phyloP scores from a whole-genome alignment of 176 grass and related monocot species.

The Microstegium vimineum region DNA sequence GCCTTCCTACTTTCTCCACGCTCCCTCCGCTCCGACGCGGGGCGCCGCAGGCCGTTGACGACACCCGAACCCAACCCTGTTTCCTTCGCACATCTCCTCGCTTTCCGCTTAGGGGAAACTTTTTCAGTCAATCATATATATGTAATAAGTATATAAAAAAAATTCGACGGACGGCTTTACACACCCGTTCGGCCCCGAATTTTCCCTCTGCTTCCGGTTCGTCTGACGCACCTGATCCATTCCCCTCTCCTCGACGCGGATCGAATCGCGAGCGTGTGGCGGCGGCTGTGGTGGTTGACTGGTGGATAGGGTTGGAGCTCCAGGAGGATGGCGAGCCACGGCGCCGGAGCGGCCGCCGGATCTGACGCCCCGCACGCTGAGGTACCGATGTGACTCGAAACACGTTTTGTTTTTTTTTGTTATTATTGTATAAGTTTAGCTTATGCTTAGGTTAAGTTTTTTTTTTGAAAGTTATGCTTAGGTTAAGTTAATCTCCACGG shows the following conservation, averaged over 20 bases:
- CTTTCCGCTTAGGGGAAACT: neutral
- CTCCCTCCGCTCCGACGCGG: neutral
- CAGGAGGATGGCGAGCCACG: conserved; percentile 59
- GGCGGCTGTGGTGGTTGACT: neutral
- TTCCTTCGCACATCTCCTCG: neutral
- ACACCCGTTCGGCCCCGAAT: neutral
- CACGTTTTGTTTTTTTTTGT: neutral
- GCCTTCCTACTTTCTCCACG: neutral
- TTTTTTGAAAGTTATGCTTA: too few species aligned
- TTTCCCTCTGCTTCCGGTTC: neutral
- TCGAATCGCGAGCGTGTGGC: neutral
- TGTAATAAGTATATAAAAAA: neutral
- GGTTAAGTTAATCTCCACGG: neutral
- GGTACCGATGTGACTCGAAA: conserved; percentile 29
- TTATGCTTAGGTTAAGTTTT: conserved; percentile 12
- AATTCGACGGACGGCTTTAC: neutral
- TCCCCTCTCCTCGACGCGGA: neutral
- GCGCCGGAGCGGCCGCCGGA: conserved; percentile 36
- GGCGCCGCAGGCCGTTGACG: neutral
- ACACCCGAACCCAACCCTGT: conserved; percentile 1
- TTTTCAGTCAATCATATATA: neutral
- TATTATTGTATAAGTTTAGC: neutral
- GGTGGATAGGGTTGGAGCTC: conserved; percentile 18
- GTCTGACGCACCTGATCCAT: neutral
- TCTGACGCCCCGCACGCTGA: conserved; percentile 38